Evolutionary conservation across 345 rosid species (phyloP), one percentile per base, ranked within the genome.

Genomic region (Draba incana): DNA sequence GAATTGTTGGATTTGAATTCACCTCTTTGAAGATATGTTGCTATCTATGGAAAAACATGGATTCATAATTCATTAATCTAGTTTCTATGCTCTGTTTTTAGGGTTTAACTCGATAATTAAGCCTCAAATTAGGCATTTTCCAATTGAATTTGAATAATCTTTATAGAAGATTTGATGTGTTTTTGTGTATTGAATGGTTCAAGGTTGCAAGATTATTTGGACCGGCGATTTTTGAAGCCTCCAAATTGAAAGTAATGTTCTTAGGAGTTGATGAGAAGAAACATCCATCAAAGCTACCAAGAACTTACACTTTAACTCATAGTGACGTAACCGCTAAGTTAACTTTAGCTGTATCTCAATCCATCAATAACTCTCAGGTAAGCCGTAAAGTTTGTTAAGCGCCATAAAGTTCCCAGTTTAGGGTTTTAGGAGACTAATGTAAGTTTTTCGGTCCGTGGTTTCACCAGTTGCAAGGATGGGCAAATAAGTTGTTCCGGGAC

Each of bases 321-420:
- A 87, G 97, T 79, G 99, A 93, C 58, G 54, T 93, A 31, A 88
- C 97, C 11, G 81, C 99, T 51, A 88, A 82, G 81, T 77, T 93
- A 46, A 93, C 98, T 63, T 70, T 92, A 52, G 98, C 97, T 44
- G 75, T 92, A 55, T 92, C 97, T 11, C 96, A 92, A 15, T 82
- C 96, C n/a, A 93, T 93, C 27, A 86, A 90, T 62, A 93, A 90
- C 42, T 86, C 96, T 69, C 97, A 93, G 91, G 98, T 90, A 79
- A 57, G 16, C 7, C 33, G 20, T 8, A 48, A 8, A n/a, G 68
- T 3, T 24, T 0, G n/a, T 20, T 20, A 20, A 20, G 20, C 20
- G 20, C 5, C 14, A 6, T 13, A 7, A 4, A 10, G 16, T 33
- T 2, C 12, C 38, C 23, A 5, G 27, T 24, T 49, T 55, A 43